These are phyloP conservation scores for Mentha longifolia DNA, from an alignment of 257 asterid genomes.

Conservation along the genomic window DNA sequence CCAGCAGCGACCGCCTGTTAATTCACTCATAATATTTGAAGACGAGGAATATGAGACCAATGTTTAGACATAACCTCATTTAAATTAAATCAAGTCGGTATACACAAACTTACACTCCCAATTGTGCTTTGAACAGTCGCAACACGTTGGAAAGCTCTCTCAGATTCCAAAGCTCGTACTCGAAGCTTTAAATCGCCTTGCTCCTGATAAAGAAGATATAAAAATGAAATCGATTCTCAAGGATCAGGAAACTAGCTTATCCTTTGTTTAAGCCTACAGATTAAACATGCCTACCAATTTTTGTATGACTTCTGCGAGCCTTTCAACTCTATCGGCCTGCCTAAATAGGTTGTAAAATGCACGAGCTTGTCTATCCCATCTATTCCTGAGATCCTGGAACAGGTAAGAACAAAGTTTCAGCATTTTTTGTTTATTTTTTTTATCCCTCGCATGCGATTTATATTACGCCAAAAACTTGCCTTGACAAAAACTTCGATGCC, in stretches of 20 bases:
- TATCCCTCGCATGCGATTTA: background rate
- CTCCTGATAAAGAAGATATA: slow-evolving; percentile 52
- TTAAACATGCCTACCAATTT: slow-evolving; percentile 60
- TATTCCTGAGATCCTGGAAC: slow-evolving; percentile 76
- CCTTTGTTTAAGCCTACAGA: slow-evolving; percentile 7
- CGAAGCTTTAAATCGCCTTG: slow-evolving; percentile 99
- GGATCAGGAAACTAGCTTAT: no score
- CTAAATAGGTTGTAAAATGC: slow-evolving; percentile 87
- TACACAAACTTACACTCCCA: slow-evolving; percentile 71
- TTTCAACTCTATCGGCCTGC: slow-evolving; percentile 97
- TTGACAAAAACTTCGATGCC: slow-evolving; percentile 82
- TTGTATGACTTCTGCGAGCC: slow-evolving; percentile 81
- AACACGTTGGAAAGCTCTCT: slow-evolving; percentile 94
- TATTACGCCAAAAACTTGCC: slow-evolving; percentile 44
- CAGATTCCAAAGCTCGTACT: slow-evolving; percentile 93
- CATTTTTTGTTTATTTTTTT: background rate
- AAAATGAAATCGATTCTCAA: background rate
- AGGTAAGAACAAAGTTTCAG: slow-evolving; percentile 10
- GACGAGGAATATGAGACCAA: background rate
- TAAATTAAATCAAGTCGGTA: background rate
- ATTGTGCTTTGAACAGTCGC: slow-evolving; percentile 84
- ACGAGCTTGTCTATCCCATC: slow-evolving; percentile 92
- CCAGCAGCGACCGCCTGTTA: slow-evolving; percentile 96
- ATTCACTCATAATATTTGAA: slow-evolving; percentile 1
- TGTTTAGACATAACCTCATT: background rate